Conservation (phyloP, 129 eudicot genomes). For the Calendula officinalis region DNA sequence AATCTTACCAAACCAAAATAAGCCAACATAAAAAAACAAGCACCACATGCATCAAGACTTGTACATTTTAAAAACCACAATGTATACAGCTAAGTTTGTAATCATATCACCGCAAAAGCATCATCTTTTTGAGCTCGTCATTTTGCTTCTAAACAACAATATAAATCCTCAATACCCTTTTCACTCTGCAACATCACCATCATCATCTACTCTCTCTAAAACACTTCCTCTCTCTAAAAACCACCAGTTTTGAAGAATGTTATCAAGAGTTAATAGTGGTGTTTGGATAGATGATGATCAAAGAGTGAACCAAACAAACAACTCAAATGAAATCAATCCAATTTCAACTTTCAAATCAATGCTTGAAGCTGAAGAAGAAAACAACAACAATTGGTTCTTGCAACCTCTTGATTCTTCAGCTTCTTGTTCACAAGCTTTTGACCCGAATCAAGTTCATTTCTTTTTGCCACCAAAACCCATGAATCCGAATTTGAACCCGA, state of each 20-base stretch:
- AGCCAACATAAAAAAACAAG: background rate
- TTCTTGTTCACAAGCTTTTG: slow-evolving; percentile 64
- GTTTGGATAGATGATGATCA: slow-evolving; percentile 57
- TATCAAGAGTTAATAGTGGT: slow-evolving; percentile 45
- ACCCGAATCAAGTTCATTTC: slow-evolving; percentile 48
- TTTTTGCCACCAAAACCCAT: slow-evolving; percentile 52
- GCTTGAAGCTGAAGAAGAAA: slow-evolving; percentile 45
- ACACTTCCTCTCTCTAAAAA: slow-evolving; percentile 5
- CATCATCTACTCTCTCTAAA: background rate
- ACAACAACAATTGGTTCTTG: slow-evolving; percentile 33
- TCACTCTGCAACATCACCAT: slow-evolving; percentile 25
- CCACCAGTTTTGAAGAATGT: slow-evolving; percentile 25
- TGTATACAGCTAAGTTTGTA: slow-evolving; percentile 26
- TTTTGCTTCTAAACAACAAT: slow-evolving; percentile 17
- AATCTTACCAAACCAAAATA: background rate
- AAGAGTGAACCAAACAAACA: slow-evolving; percentile 30
- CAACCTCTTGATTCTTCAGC: slow-evolving; percentile 52
- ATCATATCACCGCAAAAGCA: slow-evolving; percentile 29
- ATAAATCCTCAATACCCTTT: slow-evolving; percentile 21
- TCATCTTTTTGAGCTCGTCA: slow-evolving; percentile 13
- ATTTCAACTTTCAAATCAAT: slow-evolving; percentile 59
- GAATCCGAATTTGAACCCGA: background rate
- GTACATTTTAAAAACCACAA: slow-evolving; percentile 14
- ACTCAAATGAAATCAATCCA: slow-evolving; percentile 25
- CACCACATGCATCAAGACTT: slow-evolving; percentile 3